Conservation (phyloP, 1,139 yeast genomes). For the Sugiyamaella grinbergsii region DNA sequence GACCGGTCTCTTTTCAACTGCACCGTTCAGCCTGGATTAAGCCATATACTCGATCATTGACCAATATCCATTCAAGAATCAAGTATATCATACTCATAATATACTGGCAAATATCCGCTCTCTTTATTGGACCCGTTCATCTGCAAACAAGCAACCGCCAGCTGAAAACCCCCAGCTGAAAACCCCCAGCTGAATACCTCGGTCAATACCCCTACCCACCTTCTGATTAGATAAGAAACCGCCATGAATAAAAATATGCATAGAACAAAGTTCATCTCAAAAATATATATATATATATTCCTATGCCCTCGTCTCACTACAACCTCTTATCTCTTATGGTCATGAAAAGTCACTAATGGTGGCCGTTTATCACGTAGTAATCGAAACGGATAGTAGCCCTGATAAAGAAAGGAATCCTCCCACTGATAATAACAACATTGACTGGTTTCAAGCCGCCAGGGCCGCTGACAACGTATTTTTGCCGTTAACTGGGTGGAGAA, state of each 20-base stretch:
- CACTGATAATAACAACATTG: background rate
- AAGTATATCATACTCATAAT: too few relatives aligned
- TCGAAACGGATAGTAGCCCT: slow-evolving; percentile 12
- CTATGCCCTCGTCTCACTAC: background rate
- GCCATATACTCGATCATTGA: too few relatives aligned
- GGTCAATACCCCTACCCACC: background rate
- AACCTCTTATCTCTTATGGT: too few relatives aligned
- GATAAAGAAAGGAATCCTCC: background rate
- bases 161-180: background rate
- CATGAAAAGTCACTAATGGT: slow-evolving; percentile 3
- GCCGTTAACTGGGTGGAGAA: slow-evolving; percentile 8
- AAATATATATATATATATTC: too few relatives aligned
- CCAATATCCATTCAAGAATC: too few relatives aligned
- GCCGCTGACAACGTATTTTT: slow-evolving; percentile 3
- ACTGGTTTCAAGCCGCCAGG: slow-evolving; percentile 7
- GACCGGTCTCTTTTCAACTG: too few relatives aligned
- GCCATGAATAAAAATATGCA: too few relatives aligned
- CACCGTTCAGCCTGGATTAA: too few relatives aligned
- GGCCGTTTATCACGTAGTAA: slow-evolving; percentile 9
- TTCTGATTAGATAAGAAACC: background rate
- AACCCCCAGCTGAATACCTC: background rate
- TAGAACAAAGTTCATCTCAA: too few relatives aligned
- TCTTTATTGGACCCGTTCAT: too few relatives aligned
- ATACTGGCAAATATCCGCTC: too few relatives aligned
- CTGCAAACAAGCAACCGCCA: background rate